Percentiles rank a stretch among this genome's conserved stretches.
phyloP scores from a whole-genome alignment of 2,329 filamentous ascomycete genomes.

The Basipetospora sp. region DNA sequence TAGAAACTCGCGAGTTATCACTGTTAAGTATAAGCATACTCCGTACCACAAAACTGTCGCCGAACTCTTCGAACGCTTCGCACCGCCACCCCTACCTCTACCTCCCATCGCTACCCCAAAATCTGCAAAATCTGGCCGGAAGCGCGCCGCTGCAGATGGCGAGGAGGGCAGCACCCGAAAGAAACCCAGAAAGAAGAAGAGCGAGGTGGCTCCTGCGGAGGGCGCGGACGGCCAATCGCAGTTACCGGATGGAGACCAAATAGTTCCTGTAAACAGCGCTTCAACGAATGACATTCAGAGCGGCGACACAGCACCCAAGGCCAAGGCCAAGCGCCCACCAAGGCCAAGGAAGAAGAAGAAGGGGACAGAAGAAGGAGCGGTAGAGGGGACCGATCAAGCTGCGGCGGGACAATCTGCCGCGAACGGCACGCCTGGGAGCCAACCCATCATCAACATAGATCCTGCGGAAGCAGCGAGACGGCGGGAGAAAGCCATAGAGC shows the following conservation, averaged over 20 bases:
- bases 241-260: no score
- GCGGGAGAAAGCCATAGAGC: conserved; percentile 30
- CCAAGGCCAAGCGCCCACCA: neutral
- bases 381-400: neutral
- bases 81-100: conserved; percentile 19
- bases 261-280: no score
- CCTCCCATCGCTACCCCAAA: neutral
- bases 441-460: conserved; percentile 3
- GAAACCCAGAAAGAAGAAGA: conserved; percentile 17
- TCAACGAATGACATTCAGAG: neutral
- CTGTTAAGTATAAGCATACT: conserved; percentile 41
- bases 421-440: neutral
- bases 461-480: conserved; percentile 36
- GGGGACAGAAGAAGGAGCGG: neutral
- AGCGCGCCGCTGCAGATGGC: conserved; percentile 9
- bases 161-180: conserved; percentile 7
- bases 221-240: no score
- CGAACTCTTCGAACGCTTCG: conserved; percentile 31
- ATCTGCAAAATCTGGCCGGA: conserved; percentile 8
- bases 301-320: neutral
- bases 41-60: conserved; percentile 41
- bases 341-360: conserved; percentile 15
- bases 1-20: conserved; percentile 30
- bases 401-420: neutral
- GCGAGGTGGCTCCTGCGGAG: conserved; percentile 5